Percentiles rank a stretch among this genome's conserved stretches.
Conservation (phyloP, 345 rosid genomes). For the Carallia pectinifolia region DNA sequence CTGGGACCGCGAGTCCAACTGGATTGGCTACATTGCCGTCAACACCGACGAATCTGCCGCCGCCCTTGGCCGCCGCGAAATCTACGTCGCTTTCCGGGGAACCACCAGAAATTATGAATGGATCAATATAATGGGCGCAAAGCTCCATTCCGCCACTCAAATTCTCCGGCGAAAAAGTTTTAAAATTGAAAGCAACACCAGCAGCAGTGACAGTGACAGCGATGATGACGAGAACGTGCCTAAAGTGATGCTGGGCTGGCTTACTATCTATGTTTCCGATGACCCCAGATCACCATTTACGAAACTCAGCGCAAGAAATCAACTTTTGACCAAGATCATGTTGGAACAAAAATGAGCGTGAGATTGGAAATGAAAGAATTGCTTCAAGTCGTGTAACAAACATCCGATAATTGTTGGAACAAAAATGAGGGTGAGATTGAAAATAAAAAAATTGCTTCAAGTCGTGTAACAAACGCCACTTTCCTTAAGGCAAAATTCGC, state of each 20-base stretch:
- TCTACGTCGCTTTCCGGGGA: conserved; percentile 70
- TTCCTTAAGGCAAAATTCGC: too few species aligned
- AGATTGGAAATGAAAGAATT: too few species aligned
- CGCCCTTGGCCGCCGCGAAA: conserved; percentile 67
- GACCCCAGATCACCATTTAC: conserved; percentile 62
- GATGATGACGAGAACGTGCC: conserved; percentile 40
- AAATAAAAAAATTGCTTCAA: too few species aligned
- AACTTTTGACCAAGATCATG: conserved; percentile 45
- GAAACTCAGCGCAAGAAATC: conserved; percentile 51
- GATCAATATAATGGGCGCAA: conserved; percentile 62
- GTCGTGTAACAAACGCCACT: too few species aligned
- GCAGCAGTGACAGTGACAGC: conserved; percentile 35
- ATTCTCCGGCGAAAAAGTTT: conserved; percentile 28
- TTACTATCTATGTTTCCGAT: conserved; percentile 62
- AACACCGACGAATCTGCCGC: conserved; percentile 50
- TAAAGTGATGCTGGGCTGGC: conserved; percentile 84
- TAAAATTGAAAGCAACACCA: neutral
- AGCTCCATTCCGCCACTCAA: conserved; percentile 44
- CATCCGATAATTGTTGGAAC: too few species aligned
- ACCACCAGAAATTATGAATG: conserved; percentile 86
- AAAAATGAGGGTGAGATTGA: too few species aligned
- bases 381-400: too few species aligned
- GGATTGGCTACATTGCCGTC: conserved; percentile 86
- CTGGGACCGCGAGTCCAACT: conserved; percentile 96
- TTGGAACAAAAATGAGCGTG: too few species aligned